These are phyloP conservation scores for Magnolia kwangsiensis DNA, from an alignment of 164 flowering plant genomes.

Conservation along the genomic window DNA sequence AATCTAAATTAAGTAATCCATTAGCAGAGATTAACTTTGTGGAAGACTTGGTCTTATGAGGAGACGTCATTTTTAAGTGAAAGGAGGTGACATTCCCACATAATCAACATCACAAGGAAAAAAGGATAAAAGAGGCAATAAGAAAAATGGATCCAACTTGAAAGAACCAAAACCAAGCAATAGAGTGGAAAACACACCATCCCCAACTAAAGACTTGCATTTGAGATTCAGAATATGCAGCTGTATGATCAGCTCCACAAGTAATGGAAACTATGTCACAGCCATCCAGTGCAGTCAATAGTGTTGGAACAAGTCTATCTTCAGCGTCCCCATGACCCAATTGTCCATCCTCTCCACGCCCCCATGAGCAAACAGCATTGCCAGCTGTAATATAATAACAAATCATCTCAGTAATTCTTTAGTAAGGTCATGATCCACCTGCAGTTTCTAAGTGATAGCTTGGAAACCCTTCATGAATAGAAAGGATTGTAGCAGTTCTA, in stretches of 20 bases:
- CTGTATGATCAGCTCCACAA: constrained; percentile 97
- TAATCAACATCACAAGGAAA: not conserved
- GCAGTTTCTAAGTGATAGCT: not conserved
- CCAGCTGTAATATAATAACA: constrained; percentile 57
- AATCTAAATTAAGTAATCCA: not conserved
- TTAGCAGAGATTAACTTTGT: not conserved
- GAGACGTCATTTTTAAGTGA: not conserved
- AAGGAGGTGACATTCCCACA: not conserved
- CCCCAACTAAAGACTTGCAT: constrained; percentile 93
- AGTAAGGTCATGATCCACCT: not conserved
- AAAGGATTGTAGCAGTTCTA: not conserved
- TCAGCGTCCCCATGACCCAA: constrained; percentile 98
- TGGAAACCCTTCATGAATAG: not conserved
- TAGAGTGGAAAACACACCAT: constrained; percentile 51
- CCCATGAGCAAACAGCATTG: constrained; percentile 87
- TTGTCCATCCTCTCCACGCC: constrained; percentile 99
- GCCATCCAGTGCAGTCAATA: constrained; percentile 75
- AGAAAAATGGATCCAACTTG: not conserved
- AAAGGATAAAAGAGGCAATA: not conserved
- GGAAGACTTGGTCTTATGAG: not conserved
- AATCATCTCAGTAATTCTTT: not conserved
- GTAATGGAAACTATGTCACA: constrained; percentile 65
- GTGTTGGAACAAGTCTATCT: constrained; percentile 76
- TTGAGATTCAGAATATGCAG: constrained; percentile 66
- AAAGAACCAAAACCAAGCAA: not conserved